Percentiles rank a stretch among this genome's conserved stretches.
These are phyloP conservation scores for Beverwykella pulmonaria DNA, from an alignment of 495 filamentous ascomycete species.

Conservation along the genomic window DNA sequence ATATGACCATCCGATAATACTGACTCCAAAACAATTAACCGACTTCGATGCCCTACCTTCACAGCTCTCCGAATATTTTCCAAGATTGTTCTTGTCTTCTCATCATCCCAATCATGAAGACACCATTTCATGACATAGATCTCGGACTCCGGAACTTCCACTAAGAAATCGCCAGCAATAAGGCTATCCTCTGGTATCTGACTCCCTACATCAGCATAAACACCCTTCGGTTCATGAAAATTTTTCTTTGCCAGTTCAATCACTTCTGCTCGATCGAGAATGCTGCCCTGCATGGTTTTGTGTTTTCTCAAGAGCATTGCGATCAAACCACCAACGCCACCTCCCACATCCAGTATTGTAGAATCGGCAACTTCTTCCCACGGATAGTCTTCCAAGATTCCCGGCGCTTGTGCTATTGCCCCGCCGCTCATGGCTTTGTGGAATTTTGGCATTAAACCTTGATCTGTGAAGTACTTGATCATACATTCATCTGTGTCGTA, in stretches of 20 bases:
- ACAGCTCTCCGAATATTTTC: conserved; percentile 25
- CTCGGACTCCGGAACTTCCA: conserved; percentile 30
- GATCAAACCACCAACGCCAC: conserved; percentile 30
- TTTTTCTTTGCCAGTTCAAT: conserved; percentile 9
- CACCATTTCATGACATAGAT: conserved; percentile 44
- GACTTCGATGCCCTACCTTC: conserved; percentile 3
- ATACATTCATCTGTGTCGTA: conserved; percentile 45
- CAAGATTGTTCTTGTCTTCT: conserved; percentile 29
- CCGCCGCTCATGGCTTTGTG: conserved; percentile 43
- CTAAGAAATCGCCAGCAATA: conserved; percentile 39
- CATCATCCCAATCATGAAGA: conserved; percentile 43
- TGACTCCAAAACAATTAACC: conserved; percentile 40
- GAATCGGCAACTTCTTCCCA: conserved; percentile 39
- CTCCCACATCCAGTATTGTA: conserved; percentile 36
- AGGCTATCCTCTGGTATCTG: conserved; percentile 22
- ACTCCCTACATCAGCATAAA: conserved; percentile 15
- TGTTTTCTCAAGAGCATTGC: conserved; percentile 19
- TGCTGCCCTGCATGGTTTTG: conserved; percentile 14
- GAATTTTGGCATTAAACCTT: conserved; percentile 40
- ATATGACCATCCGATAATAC: conserved; percentile 34
- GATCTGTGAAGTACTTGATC: conserved; percentile 43
- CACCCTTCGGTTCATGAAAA: conserved; percentile 15
- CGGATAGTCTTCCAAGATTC: conserved; percentile 44
- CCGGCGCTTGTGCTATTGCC: conserved; percentile 42
- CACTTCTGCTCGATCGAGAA: conserved; percentile 22